These are phyloP conservation scores for Atkinsonella texensis DNA, from an alignment of 2,329 filamentous ascomycete species.

Conservation along the genomic window DNA sequence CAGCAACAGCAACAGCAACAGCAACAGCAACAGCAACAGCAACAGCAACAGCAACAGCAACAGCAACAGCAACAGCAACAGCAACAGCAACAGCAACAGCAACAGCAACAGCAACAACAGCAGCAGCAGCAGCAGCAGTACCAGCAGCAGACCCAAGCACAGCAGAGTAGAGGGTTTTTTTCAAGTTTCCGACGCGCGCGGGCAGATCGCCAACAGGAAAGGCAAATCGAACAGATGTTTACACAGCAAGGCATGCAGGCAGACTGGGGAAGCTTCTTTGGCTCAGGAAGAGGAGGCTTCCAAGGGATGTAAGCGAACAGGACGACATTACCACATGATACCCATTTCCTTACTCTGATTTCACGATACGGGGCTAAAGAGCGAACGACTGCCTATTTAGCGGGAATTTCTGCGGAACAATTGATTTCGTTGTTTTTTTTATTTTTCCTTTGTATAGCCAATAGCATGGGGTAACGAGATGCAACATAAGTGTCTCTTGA, in stretches of 20 bases:
- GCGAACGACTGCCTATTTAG: not conserved
- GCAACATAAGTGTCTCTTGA: not conserved
- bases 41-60: slow-evolving; percentile 8
- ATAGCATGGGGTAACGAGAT: not conserved
- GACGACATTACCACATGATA: slow-evolving; percentile 20
- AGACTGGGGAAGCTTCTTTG: slow-evolving; percentile 36
- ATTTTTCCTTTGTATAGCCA: not conserved
- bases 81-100: slow-evolving; percentile 10
- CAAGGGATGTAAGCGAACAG: slow-evolving; percentile 28
- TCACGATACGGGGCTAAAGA: slow-evolving; percentile 2
- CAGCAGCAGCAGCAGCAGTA: slow-evolving; percentile 10
- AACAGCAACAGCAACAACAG: too few species aligned
- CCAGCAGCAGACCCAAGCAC: slow-evolving; percentile 10
- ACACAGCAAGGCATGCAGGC: slow-evolving; percentile 32
- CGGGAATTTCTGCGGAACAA: not conserved
- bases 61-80: slow-evolving; percentile 12
- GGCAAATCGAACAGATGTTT: slow-evolving; percentile 39
- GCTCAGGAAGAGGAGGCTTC: slow-evolving; percentile 29
- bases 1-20: slow-evolving; percentile 9
- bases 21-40: slow-evolving; percentile 11
- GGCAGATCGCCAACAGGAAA: slow-evolving; percentile 19
- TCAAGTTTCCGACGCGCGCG: slow-evolving; percentile 15
- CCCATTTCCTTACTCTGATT: slow-evolving; percentile 20
- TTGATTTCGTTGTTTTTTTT: not conserved
- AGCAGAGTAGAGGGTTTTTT: slow-evolving; percentile 18